phyloP scores from a whole-genome alignment of 2,329 filamentous ascomycete species.

The Hymenoscyphus fraxineus region DNA sequence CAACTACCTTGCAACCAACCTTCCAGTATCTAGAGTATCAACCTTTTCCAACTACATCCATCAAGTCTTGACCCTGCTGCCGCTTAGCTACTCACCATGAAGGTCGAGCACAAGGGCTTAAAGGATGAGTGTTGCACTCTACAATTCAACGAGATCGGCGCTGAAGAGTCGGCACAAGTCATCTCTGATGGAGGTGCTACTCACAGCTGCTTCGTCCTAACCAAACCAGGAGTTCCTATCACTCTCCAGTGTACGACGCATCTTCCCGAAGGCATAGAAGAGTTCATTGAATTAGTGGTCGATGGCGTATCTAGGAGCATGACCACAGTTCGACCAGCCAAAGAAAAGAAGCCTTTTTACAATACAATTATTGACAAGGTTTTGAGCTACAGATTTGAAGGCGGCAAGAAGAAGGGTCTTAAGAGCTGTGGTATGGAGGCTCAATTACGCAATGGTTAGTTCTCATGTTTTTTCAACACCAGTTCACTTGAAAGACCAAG shows the following conservation, averaged over 20 bases:
- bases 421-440: conserved; percentile 16
- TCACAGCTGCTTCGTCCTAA: conserved; percentile 20
- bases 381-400: conserved; percentile 8
- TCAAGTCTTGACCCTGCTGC: not conserved
- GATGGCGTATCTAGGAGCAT: conserved; percentile 27
- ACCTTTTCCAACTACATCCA: not conserved
- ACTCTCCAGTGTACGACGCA: conserved; percentile 8
- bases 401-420: conserved; percentile 7
- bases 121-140: not conserved
- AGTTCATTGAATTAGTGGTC: conserved; percentile 26
- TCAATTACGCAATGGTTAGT: conserved; percentile 15
- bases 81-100: not conserved
- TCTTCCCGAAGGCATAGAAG: conserved; percentile 11
- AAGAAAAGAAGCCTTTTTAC: not conserved
- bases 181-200: conserved; percentile 8
- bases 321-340: not conserved
- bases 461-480: not conserved
- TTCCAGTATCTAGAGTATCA: not conserved
- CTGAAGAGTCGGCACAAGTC: conserved; percentile 10
- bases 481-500: not conserved
- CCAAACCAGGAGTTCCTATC: conserved; percentile 19
- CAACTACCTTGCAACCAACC: not conserved
- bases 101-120: not conserved
- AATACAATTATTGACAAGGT: conserved; percentile 7
- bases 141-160: not conserved